phyloP scores from a whole-genome alignment of 2,329 filamentous ascomycete genomes.

The Pseudocercospora fijiensis region DNA sequence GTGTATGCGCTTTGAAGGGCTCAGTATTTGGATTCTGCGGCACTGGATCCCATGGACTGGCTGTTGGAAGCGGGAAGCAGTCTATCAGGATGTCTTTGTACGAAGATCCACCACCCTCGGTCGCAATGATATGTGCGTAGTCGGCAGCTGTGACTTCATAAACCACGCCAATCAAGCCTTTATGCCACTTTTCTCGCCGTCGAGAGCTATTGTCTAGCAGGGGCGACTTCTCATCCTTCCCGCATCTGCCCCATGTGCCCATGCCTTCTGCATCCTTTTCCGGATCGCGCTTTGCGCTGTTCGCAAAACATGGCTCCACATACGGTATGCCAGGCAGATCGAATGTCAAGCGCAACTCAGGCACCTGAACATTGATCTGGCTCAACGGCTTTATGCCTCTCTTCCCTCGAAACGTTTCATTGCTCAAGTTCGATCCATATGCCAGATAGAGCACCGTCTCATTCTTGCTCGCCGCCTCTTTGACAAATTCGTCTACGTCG shows the following conservation, averaged over 20 bases:
- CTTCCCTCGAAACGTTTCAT: conserved; percentile 72
- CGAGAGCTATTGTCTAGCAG: conserved; percentile 28
- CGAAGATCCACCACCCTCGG: conserved; percentile 81
- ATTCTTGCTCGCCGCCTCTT: conserved; percentile 11
- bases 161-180: conserved; percentile 85
- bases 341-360: conserved; percentile 75
- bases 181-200: conserved; percentile 63
- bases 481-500: conserved; percentile 26
- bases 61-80: conserved; percentile 68
- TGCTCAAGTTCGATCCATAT: conserved; percentile 86
- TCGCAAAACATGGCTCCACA: conserved; percentile 87
- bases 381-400: conserved; percentile 81
- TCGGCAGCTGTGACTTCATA: conserved; percentile 87
- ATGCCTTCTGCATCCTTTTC: conserved; percentile 30
- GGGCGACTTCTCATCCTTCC: conserved; percentile 38
- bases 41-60: conserved; percentile 54
- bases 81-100: conserved; percentile 81
- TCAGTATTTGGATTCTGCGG: conserved; percentile 62
- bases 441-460: conserved; percentile 52
- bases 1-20: conserved; percentile 79
- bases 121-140: conserved; percentile 81
- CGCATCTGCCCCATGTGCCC: neutral
- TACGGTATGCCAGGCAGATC: conserved; percentile 85
- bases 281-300: conserved; percentile 62
- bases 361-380: conserved; percentile 77